Evolutionary conservation across 2,329 filamentous ascomycete species (phyloP).

Genomic region (Madurella mycetomatis): DNA sequence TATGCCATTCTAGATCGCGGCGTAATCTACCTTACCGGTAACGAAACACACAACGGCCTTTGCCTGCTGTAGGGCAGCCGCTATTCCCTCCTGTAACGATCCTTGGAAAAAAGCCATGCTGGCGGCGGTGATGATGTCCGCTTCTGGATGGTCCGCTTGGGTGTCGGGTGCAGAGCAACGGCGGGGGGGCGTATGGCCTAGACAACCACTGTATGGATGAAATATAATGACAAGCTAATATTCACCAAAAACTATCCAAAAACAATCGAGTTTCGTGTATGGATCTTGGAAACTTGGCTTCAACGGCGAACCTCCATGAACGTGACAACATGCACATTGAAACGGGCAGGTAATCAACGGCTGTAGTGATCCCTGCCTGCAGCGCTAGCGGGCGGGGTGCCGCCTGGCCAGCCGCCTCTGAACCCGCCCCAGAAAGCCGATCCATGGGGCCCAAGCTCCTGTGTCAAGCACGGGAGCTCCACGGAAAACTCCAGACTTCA

Average conservation of each 20-base stretch:
- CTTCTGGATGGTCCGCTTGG: neutral
- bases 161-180: neutral
- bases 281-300: slow-evolving; percentile 1
- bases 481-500: neutral
- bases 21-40: slow-evolving; percentile 50
- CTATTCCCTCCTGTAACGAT: slow-evolving; percentile 75
- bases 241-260: too few species aligned
- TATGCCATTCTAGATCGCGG: neutral
- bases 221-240: too few species aligned
- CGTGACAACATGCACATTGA: neutral
- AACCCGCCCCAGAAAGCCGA: neutral
- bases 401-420: neutral
- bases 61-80: slow-evolving; percentile 64
- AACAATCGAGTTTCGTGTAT: too few species aligned
- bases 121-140: neutral
- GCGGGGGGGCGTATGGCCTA: too few species aligned
- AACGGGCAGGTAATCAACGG: neutral
- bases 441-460: slow-evolving; percentile 3
- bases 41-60: slow-evolving; percentile 86
- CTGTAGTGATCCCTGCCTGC: slow-evolving; percentile 2
- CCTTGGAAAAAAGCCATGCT: slow-evolving; percentile 74
- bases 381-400: slow-evolving; percentile 5
- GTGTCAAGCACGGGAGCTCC: neutral
- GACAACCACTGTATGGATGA: too few species aligned
- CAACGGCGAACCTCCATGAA: too few species aligned